Evolutionary conservation across 768 basidiomycete genomes (phyloP).

Genomic region (Lanmaoa pseudosensibilis): DNA sequence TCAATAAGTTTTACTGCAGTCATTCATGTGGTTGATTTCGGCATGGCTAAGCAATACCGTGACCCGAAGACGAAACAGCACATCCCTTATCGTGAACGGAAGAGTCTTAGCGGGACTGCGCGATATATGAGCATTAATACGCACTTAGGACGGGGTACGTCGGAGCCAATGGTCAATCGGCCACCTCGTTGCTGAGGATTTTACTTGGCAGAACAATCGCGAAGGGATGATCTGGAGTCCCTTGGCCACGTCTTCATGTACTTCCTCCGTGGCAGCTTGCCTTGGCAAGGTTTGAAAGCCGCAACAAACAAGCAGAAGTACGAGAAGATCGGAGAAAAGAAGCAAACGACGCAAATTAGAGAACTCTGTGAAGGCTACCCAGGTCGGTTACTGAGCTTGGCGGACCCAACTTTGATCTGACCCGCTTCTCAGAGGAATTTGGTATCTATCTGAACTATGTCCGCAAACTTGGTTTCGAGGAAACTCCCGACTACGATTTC

Average conservation of each 20-base stretch:
- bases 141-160: constrained; percentile 89
- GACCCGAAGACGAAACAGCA: constrained; percentile 99
- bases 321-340: constrained; percentile 99
- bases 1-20: constrained; percentile 41
- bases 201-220: constrained; percentile 67
- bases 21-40: constrained; percentile 96
- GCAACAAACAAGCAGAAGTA: constrained; percentile 99
- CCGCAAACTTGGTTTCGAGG: constrained; percentile 97
- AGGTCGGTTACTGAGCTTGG: constrained; percentile 47
- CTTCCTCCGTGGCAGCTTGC: constrained; percentile 93
- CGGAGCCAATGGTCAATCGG: not conserved
- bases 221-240: constrained; percentile 97
- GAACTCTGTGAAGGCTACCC: constrained; percentile 96
- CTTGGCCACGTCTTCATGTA: constrained; percentile 99
- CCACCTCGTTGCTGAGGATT: constrained; percentile 6
- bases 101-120: constrained; percentile 95
- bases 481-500: constrained; percentile 99
- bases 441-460: constrained; percentile 99
- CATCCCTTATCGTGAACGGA: constrained; percentile 97
- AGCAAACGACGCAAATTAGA: constrained; percentile 96
- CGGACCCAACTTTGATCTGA: constrained; percentile 7
- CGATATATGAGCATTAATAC: constrained; percentile 99
- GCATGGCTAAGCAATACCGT: constrained; percentile 99
- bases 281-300: constrained; percentile 99
- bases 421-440: constrained; percentile 77